A percentile compares a stretch with the other conserved stretches of the same genome.
Evolutionary conservation across 2,329 filamentous ascomycete species (phyloP).

Genomic region (Pyrenochaeta sp.): DNA sequence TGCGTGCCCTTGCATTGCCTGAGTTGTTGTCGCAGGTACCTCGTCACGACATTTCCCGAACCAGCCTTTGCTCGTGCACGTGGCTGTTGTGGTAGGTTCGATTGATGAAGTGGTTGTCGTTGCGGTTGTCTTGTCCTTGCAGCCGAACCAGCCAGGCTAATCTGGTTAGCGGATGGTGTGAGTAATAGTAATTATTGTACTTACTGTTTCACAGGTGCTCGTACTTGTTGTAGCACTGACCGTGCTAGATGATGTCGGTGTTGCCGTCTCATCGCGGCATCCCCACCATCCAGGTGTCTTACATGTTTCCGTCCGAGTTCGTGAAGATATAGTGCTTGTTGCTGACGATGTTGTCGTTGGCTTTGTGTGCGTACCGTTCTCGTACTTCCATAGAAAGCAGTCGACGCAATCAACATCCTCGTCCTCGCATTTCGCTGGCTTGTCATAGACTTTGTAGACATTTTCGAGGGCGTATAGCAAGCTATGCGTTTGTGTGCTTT

Average conservation of each 20-base stretch:
- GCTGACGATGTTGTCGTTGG: slow-evolving; percentile 32
- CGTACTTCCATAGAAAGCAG: slow-evolving; percentile 48
- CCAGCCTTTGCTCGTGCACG: slow-evolving; percentile 47
- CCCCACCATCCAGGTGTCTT: slow-evolving; percentile 51
- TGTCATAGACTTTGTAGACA: slow-evolving; percentile 45
- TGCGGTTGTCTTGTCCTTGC: slow-evolving; percentile 43
- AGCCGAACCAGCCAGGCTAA: slow-evolving; percentile 49
- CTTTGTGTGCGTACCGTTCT: slow-evolving; percentile 45
- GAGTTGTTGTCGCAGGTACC: slow-evolving; percentile 33
- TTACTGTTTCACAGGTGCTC: slow-evolving; percentile 43
- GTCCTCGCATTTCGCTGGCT: slow-evolving; percentile 43
- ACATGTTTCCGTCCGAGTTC: slow-evolving; percentile 47
- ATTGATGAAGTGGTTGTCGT: slow-evolving; percentile 30
- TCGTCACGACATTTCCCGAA: slow-evolving; percentile 46
- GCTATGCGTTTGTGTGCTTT: slow-evolving; percentile 43
- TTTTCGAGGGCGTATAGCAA: slow-evolving; percentile 47
- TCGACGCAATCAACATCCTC: slow-evolving; percentile 47
- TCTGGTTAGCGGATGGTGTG: slow-evolving; percentile 12
- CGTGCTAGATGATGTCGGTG: slow-evolving; percentile 29
- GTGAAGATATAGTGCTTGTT: slow-evolving; percentile 32
- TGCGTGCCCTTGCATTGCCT: slow-evolving; percentile 34
- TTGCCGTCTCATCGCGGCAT: slow-evolving; percentile 43
- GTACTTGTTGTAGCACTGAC: slow-evolving; percentile 31
- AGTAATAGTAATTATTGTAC: not conserved
- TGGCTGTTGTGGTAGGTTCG: slow-evolving; percentile 33